These are phyloP conservation scores for Alternaria sp. DNA, from an alignment of 2,329 filamentous ascomycete genomes.

Conservation along the genomic window DNA sequence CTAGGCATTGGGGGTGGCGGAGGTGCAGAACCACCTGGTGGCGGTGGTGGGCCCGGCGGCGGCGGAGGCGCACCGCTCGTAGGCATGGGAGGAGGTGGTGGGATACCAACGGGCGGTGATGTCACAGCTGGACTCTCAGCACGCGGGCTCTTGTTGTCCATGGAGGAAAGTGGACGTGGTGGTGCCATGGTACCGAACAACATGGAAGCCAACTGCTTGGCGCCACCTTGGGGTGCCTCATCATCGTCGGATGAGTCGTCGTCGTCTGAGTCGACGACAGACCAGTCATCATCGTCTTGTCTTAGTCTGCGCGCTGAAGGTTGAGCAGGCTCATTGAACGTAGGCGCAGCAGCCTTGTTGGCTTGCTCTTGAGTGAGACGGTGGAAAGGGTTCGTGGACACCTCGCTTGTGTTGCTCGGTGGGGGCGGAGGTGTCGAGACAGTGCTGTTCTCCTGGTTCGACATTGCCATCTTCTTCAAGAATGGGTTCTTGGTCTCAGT, in stretches of 20 bases:
- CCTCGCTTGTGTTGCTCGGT: conserved; percentile 55
- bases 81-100: conserved; percentile 64
- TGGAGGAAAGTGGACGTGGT: conserved; percentile 84
- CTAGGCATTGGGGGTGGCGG: conserved; percentile 57
- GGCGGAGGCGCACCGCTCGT: conserved; percentile 53
- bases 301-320: conserved; percentile 64
- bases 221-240: conserved; percentile 83
- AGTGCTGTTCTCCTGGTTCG: conserved; percentile 62
- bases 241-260: conserved; percentile 75
- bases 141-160: conserved; percentile 71
- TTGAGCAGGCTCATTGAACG: conserved; percentile 57
- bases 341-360: conserved; percentile 54
- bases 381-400: conserved; percentile 92
- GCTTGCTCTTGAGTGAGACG: conserved; percentile 75
- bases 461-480: conserved; percentile 85
- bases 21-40: conserved; percentile 44
- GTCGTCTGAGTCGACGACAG: conserved; percentile 77
- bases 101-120: conserved; percentile 53
- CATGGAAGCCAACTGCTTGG: conserved; percentile 91
- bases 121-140: conserved; percentile 54
- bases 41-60: conserved; percentile 62
- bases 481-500: conserved; percentile 93
- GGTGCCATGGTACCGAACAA: conserved; percentile 97
- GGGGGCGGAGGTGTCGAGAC: conserved; percentile 52
- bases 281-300: conserved; percentile 81